Evolutionary conservation across 257 asterid species (phyloP).

Genomic region (Primulina eburnea): DNA sequence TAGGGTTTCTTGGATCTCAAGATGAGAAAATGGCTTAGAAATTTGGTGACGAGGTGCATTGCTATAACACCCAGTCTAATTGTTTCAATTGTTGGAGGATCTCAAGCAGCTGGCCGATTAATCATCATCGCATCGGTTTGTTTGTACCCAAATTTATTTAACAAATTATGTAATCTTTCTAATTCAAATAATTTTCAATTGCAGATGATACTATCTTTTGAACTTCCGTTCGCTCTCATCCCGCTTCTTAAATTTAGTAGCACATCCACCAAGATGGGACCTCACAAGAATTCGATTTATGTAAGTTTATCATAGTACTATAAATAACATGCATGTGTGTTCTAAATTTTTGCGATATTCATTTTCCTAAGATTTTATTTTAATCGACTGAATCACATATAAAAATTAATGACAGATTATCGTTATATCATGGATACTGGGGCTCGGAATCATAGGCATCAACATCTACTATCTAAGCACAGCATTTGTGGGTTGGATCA

Average conservation of each 20-base stretch:
- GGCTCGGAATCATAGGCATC: constrained; percentile 83
- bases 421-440: constrained; percentile 72
- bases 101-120: constrained; percentile 78
- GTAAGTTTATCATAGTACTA: constrained; percentile 37
- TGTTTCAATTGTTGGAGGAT: constrained; percentile 80
- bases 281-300: constrained; percentile 66
- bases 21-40: constrained; percentile 76
- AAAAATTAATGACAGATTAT: constrained; percentile 43
- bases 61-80: constrained; percentile 87
- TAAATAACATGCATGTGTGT: too few species aligned
- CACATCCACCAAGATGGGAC: constrained; percentile 53
- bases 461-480: constrained; percentile 72
- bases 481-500: constrained; percentile 65
- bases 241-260: constrained; percentile 59
- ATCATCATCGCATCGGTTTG: constrained; percentile 96
- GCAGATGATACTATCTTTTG: constrained; percentile 92
- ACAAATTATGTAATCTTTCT: neutral
- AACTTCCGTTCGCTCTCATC: constrained; percentile 64
- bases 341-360: neutral
- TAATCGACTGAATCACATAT: too few species aligned
- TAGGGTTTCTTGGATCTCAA: constrained; percentile 83
- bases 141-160: constrained; percentile 23
- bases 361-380: neutral
- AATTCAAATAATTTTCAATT: neutral
- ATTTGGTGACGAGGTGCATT: constrained; percentile 69